A percentile compares a stretch with the other conserved stretches of the same genome.
Conservation (phyloP, 768 basidiomycete species). For the Tulasnella sp. region DNA sequence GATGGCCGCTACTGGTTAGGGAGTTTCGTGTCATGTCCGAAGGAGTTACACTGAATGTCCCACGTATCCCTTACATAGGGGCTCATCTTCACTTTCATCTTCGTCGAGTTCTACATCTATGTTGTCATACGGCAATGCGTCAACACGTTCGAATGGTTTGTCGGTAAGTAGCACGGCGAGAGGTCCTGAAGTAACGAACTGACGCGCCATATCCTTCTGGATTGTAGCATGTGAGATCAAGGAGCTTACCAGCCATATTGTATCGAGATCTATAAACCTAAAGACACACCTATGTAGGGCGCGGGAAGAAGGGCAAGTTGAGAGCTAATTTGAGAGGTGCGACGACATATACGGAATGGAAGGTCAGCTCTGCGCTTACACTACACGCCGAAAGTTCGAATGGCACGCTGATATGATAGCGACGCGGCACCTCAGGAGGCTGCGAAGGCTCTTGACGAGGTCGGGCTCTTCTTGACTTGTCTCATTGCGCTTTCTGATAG, state of each 20-base stretch:
- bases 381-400: neutral
- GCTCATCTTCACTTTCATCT: constrained; percentile 77
- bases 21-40: neutral
- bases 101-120: constrained; percentile 75
- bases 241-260: neutral
- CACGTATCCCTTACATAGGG: constrained; percentile 35
- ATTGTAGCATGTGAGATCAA: constrained; percentile 46
- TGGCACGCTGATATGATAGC: neutral
- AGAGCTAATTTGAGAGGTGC: constrained; percentile 67
- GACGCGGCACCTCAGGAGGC: constrained; percentile 31
- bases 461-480: neutral
- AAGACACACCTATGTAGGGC: constrained; percentile 44
- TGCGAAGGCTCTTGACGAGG: constrained; percentile 62
- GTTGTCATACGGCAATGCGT: constrained; percentile 84
- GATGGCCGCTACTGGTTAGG: constrained; percentile 79
- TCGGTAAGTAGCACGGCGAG: neutral
- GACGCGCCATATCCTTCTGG: neutral
- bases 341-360: constrained; percentile 83
- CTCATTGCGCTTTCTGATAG: neutral
- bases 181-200: neutral
- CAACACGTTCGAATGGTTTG: constrained; percentile 84
- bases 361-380: constrained; percentile 25
- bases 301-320: constrained; percentile 71
- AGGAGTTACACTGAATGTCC: neutral
- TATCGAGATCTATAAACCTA: neutral